Conservation (phyloP, 1,284 basidiomycete species). For the Puccinia horiana region DNA sequence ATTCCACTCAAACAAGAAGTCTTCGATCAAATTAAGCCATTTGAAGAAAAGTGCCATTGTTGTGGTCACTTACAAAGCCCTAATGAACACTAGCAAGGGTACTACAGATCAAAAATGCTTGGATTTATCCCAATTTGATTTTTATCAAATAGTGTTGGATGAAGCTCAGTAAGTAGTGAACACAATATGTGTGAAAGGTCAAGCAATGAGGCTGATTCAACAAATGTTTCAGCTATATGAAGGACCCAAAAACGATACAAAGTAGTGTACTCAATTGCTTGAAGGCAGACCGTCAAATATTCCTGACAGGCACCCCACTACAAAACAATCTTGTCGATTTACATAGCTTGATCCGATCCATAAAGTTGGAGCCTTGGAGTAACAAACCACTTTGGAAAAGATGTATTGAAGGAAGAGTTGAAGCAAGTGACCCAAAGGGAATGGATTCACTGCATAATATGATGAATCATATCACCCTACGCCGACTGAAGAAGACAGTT, state of each 20-base stretch:
- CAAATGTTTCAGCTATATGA: too few relatives aligned
- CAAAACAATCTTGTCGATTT: constrained; percentile 58
- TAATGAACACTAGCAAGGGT: too few relatives aligned
- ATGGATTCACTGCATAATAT: background rate
- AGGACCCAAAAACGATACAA: too few relatives aligned
- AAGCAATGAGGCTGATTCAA: background rate
- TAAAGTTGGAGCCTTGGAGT: constrained; percentile 57
- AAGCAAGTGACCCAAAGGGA: background rate
- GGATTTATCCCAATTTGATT: background rate
- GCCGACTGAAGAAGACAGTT: too few relatives aligned
- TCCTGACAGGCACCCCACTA: constrained; percentile 46
- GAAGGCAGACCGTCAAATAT: constrained; percentile 56
- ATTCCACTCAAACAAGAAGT: too few relatives aligned
- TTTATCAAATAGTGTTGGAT: background rate
- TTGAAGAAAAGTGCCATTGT: too few relatives aligned
- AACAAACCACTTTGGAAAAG: constrained; percentile 57
- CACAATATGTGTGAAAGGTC: background rate
- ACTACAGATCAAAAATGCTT: background rate
- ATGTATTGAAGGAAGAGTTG: too few relatives aligned
- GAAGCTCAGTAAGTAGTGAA: background rate
- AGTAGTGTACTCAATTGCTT: constrained; percentile 56
- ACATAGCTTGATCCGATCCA: constrained; percentile 56
- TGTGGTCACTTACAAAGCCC: too few relatives aligned
- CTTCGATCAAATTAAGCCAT: too few relatives aligned
- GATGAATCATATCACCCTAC: background rate